phyloP scores from a whole-genome alignment of 1,284 basidiomycete species.

The Acaromyces ingoldii region DNA sequence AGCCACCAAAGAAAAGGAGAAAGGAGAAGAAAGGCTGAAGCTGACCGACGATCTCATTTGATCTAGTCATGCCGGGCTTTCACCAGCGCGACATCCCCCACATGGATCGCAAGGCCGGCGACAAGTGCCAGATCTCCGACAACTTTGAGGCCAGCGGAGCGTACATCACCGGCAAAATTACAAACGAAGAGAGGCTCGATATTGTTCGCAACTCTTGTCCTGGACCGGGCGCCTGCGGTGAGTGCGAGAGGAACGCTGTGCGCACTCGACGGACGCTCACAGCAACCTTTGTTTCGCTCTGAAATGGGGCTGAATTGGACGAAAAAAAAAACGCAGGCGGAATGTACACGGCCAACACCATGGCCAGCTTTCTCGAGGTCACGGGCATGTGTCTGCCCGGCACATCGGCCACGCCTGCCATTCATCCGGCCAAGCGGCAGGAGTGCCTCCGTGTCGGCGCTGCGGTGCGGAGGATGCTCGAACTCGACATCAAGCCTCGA shows the following conservation, averaged over 20 bases:
- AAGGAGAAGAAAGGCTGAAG: too few relatives aligned
- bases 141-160: constrained; percentile 82
- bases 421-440: constrained; percentile 73
- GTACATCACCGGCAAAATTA: constrained; percentile 72
- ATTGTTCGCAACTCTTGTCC: constrained; percentile 88
- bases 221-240: constrained; percentile 86
- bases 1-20: too few relatives aligned
- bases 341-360: constrained; percentile 55
- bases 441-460: constrained; percentile 78
- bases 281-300: too few relatives aligned
- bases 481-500: constrained; percentile 78
- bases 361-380: constrained; percentile 85
- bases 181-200: constrained; percentile 70
- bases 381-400: constrained; percentile 80
- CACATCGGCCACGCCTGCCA: constrained; percentile 71
- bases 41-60: too few relatives aligned
- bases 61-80: constrained; percentile 59
- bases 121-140: constrained; percentile 65
- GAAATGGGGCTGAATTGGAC: too few relatives aligned
- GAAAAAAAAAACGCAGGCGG: too few relatives aligned
- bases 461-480: constrained; percentile 75
- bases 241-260: too few relatives aligned
- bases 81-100: constrained; percentile 73
- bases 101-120: constrained; percentile 72
- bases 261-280: too few relatives aligned